Base-by-base conservation (phyloP, 2,329 filamentous ascomycete genomes). In the Talaromyces sp. region DNA sequence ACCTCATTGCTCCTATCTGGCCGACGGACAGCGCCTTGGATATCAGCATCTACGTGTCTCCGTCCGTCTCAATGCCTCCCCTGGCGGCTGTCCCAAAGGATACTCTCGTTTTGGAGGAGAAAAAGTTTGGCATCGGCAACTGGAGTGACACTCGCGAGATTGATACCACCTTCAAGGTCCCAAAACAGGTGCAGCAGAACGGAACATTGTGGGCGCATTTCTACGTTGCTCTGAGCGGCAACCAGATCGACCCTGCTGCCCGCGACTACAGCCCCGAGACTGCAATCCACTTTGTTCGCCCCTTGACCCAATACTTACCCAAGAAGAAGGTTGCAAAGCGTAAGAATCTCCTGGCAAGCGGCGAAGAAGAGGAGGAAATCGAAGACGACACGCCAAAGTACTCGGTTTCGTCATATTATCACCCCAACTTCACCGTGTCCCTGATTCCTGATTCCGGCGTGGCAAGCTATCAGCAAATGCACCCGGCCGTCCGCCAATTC, bases 191-290 rank as follows among this genome's bases (percentile, higher is more conserved):
- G 0, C 93, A 97, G 80, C 84, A 92, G 67, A 98, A 98, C 73
- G 92, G 91, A 36, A 97, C 93, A 1, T 84, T 99, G 10, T 97
- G 91, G 87, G 93, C 91, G 2, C 95, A 99, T 75, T 96, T 98
- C 76, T 96, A 92, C 70, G 81, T 98, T 63, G 91, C 87, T 11
- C 85, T 96, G 66, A 79, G 87, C 10, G 93, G 93, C 58, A 85
- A 85, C 62, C 82, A 85, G 60, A 79, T 96, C 33, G 93, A 98
- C 70, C 93, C 93, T 2, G 83, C 83, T 10, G 83, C 85, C 60
- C 80, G 86, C 0, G 82, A 82, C 62, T 99, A 91, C 74, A 90
- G 96, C 72, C 79, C 86, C 0, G 82, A 84, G 9, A 88, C 85
- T 63, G 93, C 95, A 2, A 92, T 92, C 70, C 87, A 96, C 73